These are phyloP conservation scores for Colletotrichum aenigma DNA, from an alignment of 2,329 filamentous ascomycete genomes.

Conservation along the genomic window DNA sequence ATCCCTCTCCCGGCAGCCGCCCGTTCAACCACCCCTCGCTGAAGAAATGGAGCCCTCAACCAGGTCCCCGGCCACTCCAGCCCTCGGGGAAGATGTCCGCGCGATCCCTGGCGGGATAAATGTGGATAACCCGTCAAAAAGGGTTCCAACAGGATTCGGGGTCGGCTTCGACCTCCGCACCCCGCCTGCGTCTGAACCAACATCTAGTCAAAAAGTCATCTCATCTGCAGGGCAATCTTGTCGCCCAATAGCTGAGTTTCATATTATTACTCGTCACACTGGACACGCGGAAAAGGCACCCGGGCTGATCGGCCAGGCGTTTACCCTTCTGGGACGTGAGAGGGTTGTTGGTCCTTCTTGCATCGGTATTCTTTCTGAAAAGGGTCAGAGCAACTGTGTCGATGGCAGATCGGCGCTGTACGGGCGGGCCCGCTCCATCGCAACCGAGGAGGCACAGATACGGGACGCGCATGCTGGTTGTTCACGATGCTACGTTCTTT, in stretches of 20 bases:
- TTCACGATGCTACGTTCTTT: background rate
- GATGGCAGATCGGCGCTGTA: background rate
- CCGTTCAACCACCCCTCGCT: background rate
- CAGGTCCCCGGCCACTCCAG: background rate
- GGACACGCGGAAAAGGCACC: background rate
- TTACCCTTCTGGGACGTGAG: fast-evolving
- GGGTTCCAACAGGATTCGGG: background rate
- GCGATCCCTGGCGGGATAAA: background rate
- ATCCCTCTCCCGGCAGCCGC: background rate
- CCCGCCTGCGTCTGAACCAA: background rate
- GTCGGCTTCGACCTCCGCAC: background rate
- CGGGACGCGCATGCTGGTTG: background rate
- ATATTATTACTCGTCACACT: background rate
- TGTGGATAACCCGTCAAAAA: background rate
- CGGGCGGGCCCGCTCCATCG: background rate
- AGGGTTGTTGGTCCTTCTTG: background rate
- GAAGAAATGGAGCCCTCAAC: background rate
- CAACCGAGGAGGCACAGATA: background rate
- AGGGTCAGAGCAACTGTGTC: no score
- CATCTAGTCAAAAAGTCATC: background rate
- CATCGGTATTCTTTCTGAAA: background rate
- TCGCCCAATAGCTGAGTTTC: background rate
- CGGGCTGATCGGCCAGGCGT: background rate
- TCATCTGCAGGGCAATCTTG: background rate
- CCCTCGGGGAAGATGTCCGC: background rate